Conservation (phyloP, 2,329 filamentous ascomycete species). For the Torrubiellomyces zombiae region DNA sequence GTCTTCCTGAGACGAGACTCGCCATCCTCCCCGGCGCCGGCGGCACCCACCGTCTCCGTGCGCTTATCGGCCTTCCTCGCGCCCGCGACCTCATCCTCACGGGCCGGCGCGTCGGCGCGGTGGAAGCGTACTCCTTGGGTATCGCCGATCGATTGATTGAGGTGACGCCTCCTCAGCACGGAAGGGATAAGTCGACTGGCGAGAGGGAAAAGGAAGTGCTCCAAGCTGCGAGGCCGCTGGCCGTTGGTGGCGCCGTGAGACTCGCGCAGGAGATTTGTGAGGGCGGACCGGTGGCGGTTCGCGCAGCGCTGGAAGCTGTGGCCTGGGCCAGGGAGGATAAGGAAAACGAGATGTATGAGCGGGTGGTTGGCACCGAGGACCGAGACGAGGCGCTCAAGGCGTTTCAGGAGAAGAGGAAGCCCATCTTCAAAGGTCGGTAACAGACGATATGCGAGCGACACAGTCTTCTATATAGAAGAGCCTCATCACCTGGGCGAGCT, state of each 20-base stretch:
- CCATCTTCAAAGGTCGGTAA: conserved; percentile 38
- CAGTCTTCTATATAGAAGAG: too few species aligned
- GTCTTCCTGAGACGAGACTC: conserved; percentile 77
- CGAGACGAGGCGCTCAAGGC: conserved; percentile 74
- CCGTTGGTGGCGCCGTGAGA: conserved; percentile 58
- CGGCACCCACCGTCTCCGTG: conserved; percentile 75
- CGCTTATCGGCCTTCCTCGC: conserved; percentile 59
- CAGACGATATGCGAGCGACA: too few species aligned
- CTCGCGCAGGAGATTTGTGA: conserved; percentile 77
- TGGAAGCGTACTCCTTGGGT: conserved; percentile 84
- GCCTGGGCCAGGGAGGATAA: conserved; percentile 52
- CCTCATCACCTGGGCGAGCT: too few species aligned
- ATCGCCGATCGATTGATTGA: conserved; percentile 84
- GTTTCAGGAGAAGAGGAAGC: conserved; percentile 51
- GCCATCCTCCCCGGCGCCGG: conserved; percentile 92
- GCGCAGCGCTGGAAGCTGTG: conserved; percentile 66
- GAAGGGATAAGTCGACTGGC: conserved; percentile 19
- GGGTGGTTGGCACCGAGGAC: conserved; percentile 72
- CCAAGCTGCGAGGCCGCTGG: conserved; percentile 44
- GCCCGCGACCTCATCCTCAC: conserved; percentile 87
- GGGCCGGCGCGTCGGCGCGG: conserved; percentile 63
- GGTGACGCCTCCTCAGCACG: conserved; percentile 39
- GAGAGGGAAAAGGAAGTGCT: too few species aligned
- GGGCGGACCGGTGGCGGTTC: conserved; percentile 70
- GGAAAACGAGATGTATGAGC: conserved; percentile 78